These are phyloP conservation scores for Cladosporium austrohemisphaericum DNA, from an alignment of 2,329 filamentous ascomycete species.

Conservation along the genomic window DNA sequence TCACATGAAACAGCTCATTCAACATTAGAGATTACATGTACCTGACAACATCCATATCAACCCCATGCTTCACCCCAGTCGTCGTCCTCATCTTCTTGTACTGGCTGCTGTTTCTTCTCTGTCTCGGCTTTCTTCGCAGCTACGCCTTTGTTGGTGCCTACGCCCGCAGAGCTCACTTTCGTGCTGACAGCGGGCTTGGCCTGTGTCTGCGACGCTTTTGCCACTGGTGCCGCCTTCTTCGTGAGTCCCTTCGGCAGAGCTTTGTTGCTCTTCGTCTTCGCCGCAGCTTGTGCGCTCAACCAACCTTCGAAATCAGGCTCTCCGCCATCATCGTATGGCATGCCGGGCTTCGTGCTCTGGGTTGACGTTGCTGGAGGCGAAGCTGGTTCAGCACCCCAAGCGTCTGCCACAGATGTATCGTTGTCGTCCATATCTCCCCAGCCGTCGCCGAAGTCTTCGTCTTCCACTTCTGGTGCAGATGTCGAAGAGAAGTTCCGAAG, in stretches of 20 bases:
- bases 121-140: conserved; percentile 15
- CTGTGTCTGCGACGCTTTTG: conserved; percentile 27
- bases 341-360: conserved; percentile 21
- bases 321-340: conserved; percentile 71
- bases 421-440: conserved; percentile 66
- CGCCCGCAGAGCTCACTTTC: conserved; percentile 19
- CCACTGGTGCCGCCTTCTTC: conserved; percentile 51
- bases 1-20: neutral
- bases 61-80: conserved; percentile 41
- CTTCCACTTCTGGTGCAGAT: conserved; percentile 33
- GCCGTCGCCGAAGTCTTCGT: conserved; percentile 62
- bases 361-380: conserved; percentile 24
- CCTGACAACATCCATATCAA: neutral
- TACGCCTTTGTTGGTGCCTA: conserved; percentile 18
- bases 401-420: conserved; percentile 20
- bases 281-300: conserved; percentile 78
- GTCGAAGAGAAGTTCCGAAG: conserved; percentile 23
- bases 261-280: conserved; percentile 63
- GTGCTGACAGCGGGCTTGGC: conserved; percentile 25
- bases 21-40: neutral
- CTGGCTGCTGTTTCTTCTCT: conserved; percentile 1
- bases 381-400: conserved; percentile 9
- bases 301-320: conserved; percentile 96
- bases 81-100: conserved; percentile 34
- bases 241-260: conserved; percentile 77